These are phyloP conservation scores for Pelagophyceae sp. DNA, from an alignment of 352 stramenopile genomes.

Conservation along the genomic window DNA sequence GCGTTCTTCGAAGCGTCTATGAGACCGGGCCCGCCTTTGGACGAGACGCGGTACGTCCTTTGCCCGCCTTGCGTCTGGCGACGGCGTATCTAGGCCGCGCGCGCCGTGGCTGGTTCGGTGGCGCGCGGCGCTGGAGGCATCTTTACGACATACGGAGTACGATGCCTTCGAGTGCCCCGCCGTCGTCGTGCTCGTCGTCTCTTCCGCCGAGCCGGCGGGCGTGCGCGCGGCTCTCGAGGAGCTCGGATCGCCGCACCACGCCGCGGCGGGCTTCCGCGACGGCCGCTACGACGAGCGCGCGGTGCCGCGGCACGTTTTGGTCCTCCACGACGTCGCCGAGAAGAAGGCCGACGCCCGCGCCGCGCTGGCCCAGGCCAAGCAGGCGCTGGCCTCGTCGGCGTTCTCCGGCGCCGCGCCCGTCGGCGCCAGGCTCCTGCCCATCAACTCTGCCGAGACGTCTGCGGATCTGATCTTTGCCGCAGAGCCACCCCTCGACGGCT, in stretches of 20 bases:
- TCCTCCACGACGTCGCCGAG: background rate
- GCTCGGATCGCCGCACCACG: background rate
- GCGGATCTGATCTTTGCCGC: background rate
- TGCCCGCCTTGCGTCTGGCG: background rate
- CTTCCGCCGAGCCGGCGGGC: background rate
- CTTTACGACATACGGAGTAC: background rate
- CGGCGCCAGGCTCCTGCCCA: conserved; percentile 6
- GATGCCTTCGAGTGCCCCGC: conserved; percentile 6
- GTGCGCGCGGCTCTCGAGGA: conserved; percentile 1
- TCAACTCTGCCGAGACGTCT: conserved; percentile 20
- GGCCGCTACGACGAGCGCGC: background rate
- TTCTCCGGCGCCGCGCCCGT: background rate
- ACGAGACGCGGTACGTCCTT: too few species aligned
- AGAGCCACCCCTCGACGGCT: background rate
- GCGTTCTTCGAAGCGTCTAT: background rate
- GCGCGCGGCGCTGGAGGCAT: background rate
- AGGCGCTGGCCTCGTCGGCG: background rate
- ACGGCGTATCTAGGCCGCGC: background rate
- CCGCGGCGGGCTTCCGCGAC: background rate
- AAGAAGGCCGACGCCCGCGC: background rate
- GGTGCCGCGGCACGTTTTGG: background rate
- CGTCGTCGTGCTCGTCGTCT: background rate
- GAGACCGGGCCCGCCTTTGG: too few species aligned
- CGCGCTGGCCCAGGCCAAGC: background rate
- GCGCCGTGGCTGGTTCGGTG: background rate